Percentiles rank a stretch among this genome's conserved stretches.
These are phyloP conservation scores for Trypanosoma avium DNA, from an alignment of 208 protist species.

Conservation along the genomic window DNA sequence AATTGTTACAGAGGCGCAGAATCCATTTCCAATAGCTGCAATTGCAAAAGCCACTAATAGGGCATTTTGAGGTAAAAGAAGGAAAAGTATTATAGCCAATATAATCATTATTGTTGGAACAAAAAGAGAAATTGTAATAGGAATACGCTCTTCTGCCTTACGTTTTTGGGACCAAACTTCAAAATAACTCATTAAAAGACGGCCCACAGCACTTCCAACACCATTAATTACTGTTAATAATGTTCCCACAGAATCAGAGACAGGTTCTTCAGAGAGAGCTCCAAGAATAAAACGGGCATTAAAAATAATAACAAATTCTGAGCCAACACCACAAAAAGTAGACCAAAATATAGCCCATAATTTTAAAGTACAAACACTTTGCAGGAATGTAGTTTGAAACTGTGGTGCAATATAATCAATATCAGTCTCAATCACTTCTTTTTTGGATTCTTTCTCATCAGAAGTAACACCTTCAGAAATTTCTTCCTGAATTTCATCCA, in stretches of 20 bases:
- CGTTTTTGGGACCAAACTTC: slow-evolving; percentile 35
- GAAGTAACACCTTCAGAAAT: neutral
- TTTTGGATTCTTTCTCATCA: neutral
- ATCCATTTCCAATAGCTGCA: slow-evolving; percentile 24
- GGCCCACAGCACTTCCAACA: slow-evolving; percentile 29
- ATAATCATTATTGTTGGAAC: slow-evolving; percentile 12
- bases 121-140: slow-evolving; percentile 23
- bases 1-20: slow-evolving; percentile 14
- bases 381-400: slow-evolving; percentile 22
- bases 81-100: slow-evolving; percentile 9
- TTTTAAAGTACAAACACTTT: slow-evolving; percentile 12
- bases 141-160: slow-evolving; percentile 25
- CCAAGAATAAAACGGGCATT: slow-evolving; percentile 21
- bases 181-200: slow-evolving; percentile 27
- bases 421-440: slow-evolving; percentile 6
- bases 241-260: slow-evolving; percentile 14
- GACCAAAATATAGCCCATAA: slow-evolving; percentile 20
- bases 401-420: slow-evolving; percentile 31
- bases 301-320: slow-evolving; percentile 24
- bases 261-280: neutral
- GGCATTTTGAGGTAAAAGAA: slow-evolving; percentile 9
- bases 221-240: slow-evolving; percentile 25
- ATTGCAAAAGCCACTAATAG: slow-evolving; percentile 17
- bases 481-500: neutral
- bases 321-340: slow-evolving; percentile 21